Evolutionary conservation across 257 asterid species (phyloP), one percentile per base, ranked within the genome.

Genomic region (Euphrasia confusa): DNA sequence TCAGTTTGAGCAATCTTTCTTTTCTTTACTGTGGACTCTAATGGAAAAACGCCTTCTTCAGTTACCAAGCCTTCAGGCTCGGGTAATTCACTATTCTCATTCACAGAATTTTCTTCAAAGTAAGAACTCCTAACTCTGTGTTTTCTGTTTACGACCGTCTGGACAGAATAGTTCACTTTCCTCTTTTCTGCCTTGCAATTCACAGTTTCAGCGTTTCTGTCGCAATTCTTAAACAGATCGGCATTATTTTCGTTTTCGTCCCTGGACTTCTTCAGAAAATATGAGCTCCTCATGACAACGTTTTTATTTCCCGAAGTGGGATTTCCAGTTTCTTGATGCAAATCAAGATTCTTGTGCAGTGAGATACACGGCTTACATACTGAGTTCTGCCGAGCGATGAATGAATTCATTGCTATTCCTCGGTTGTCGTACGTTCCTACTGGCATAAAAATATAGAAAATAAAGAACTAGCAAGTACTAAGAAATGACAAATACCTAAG

Each of bases 301-400:
- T 61, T 81, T 64, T 77, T 74, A 24, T 61, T 72, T 60, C 66
- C 68, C 17, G 73, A 66, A 24, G 53, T 33, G 15, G 42, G 33
- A 63, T 80, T 74, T 65, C 65, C 72, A 15, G 70, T 79, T 67
- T 68, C 64, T 52, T 11, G 66, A 68, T 59, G 73, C 59, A 81
- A 76, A 58, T 63, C 81, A 58, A 59, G 66, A 69, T 76, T 84
- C 86, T 79, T 76, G 58, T 75, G 77, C 75, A 79, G 68, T 61
- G 71, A 68, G 28, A 65, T 74, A 76, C 89, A 86, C 40, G 99
- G 91, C 80, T 80, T 82, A 61, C 77, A 81, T 26, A 79, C 75
- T 7, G 84, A 40, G 72, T 63, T 76, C 64, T 59, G 80, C 11
- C 70, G 67, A 24, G 62, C 40, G n/a, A 71, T 64, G 58, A 68